Conservation (phyloP, 2,329 filamentous ascomycete genomes). For the Ploettnerulaceae sp. region DNA sequence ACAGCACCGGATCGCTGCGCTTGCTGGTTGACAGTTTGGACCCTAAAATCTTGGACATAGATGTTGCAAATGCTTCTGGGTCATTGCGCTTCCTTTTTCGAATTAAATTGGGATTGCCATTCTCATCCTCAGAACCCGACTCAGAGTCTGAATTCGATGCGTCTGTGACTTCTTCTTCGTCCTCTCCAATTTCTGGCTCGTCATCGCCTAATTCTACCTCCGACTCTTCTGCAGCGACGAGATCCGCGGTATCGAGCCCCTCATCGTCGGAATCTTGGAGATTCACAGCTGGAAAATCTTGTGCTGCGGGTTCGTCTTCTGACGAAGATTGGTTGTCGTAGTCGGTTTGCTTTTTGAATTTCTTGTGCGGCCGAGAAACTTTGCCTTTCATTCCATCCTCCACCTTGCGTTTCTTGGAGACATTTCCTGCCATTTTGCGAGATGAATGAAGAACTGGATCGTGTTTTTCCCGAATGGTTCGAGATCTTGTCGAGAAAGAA, state of each 20-base stretch:
- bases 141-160: constrained; percentile 35
- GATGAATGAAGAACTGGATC: constrained; percentile 12
- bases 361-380: constrained; percentile 45
- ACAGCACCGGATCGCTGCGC: constrained; percentile 84
- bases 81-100: constrained; percentile 82
- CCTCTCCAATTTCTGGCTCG: constrained; percentile 21
- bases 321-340: constrained; percentile 61
- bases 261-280: constrained; percentile 39
- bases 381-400: constrained; percentile 52
- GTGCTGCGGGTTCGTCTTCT: constrained; percentile 40
- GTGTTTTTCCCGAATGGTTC: neutral
- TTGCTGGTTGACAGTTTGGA: constrained; percentile 81
- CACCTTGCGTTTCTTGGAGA: constrained; percentile 51
- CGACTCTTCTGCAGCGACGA: constrained; percentile 25
- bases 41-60: constrained; percentile 85
- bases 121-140: constrained; percentile 31
- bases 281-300: constrained; percentile 46
- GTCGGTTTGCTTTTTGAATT: constrained; percentile 56
- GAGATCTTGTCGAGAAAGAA: constrained; percentile 12
- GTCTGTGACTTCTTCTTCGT: constrained; percentile 34
- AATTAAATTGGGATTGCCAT: constrained; percentile 40
- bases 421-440: constrained; percentile 30
- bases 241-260: constrained; percentile 27
- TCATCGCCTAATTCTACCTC: constrained; percentile 25
- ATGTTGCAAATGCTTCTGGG: constrained; percentile 83